Evolutionary conservation across 1,139 yeast species (phyloP).

Genomic region (Blastobotrys arbuscula): DNA sequence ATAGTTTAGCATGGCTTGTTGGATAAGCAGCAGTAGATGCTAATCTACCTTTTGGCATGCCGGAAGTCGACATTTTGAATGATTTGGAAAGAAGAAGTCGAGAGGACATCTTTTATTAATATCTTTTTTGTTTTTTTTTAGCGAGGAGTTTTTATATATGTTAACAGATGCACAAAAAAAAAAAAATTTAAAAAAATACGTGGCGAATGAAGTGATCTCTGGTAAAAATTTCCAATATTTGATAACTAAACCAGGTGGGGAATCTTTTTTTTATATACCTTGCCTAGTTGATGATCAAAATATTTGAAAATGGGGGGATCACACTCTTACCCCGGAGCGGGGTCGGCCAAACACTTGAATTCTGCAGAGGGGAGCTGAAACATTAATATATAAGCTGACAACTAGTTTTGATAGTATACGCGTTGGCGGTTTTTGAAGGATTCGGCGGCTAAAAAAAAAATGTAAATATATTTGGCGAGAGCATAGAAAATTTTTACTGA

Average conservation of each 20-base stretch:
- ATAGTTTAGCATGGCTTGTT: slow-evolving; percentile 41
- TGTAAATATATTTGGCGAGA: too few relatives aligned
- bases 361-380: not conserved
- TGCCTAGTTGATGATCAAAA: too few relatives aligned
- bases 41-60: slow-evolving; percentile 10
- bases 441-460: too few relatives aligned
- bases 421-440: too few relatives aligned
- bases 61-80: not conserved
- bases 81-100: not conserved
- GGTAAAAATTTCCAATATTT: too few relatives aligned
- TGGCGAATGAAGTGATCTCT: not conserved
- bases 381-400: too few relatives aligned
- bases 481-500: too few relatives aligned
- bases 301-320: too few relatives aligned
- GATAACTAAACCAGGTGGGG: too few relatives aligned
- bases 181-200: not conserved
- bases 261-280: too few relatives aligned
- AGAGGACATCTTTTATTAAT: slow-evolving; percentile 3
- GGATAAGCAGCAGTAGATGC: slow-evolving; percentile 33
- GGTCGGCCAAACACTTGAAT: not conserved
- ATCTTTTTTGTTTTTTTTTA: too few relatives aligned
- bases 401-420: too few relatives aligned
- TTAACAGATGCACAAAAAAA: not conserved
- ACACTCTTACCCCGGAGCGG: slow-evolving; percentile 7
- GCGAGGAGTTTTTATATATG: not conserved